These are phyloP conservation scores for Mesostigma viride DNA, from an alignment of 139 green algal genomes.

Conservation along the genomic window DNA sequence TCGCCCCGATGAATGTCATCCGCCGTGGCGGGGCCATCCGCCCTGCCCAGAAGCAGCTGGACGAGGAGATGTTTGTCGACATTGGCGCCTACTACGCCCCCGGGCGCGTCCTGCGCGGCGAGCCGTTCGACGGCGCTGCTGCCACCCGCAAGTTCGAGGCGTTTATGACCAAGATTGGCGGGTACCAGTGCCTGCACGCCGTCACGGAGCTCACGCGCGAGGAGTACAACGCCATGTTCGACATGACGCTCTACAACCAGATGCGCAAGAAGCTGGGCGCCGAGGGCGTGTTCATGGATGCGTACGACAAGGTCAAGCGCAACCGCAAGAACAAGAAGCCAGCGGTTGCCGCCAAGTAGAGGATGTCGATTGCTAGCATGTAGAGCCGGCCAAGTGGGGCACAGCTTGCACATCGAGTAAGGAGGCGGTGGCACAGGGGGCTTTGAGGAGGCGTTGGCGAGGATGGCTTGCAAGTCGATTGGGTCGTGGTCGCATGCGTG, in stretches of 20 bases:
- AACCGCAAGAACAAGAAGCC: background rate
- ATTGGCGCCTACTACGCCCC: background rate
- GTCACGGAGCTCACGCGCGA: background rate
- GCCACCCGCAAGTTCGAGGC: no score
- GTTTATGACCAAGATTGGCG: no score
- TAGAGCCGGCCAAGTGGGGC: no score
- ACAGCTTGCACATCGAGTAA: no score
- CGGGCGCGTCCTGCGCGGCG: background rate
- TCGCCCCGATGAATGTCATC: conserved; percentile 14
- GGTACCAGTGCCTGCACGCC: background rate
- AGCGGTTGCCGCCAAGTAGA: no score
- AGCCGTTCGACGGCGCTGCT: no score
- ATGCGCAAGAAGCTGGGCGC: background rate
- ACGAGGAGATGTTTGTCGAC: background rate
- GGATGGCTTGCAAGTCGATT: no score
- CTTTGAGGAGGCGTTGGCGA: no score
- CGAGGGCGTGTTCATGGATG: background rate
- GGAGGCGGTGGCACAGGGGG: no score
- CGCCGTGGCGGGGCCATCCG: background rate
- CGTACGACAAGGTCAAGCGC: background rate
- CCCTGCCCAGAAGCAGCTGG: background rate
- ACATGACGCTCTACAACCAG: background rate
- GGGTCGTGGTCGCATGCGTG: no score
- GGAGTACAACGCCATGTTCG: background rate
- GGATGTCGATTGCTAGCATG: no score